Evolutionary conservation across 164 flowering plant genomes (phyloP).

Genomic region (Liquidambar formosana): DNA sequence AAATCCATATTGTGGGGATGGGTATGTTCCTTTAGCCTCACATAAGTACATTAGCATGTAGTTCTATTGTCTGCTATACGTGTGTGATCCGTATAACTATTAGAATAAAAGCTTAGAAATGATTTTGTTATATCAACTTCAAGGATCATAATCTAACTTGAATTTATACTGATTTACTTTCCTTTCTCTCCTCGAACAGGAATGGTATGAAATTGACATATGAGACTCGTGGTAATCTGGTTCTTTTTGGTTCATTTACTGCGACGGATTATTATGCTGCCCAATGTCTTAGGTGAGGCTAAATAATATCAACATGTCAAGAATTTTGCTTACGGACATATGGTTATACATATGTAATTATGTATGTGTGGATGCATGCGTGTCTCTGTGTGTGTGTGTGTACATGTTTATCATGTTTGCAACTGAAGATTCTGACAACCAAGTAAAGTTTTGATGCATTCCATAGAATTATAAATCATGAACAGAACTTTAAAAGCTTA

Average conservation of each 20-base stretch:
- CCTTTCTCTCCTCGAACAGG: constrained; percentile 34
- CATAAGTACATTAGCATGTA: neutral
- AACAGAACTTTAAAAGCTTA: too few relatives aligned
- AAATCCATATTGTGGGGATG: constrained; percentile 65
- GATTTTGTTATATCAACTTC: neutral
- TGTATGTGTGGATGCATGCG: too few relatives aligned
- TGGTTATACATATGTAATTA: neutral
- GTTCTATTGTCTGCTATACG: neutral
- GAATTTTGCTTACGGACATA: neutral
- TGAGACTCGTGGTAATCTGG: constrained; percentile 79
- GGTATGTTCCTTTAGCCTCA: constrained; percentile 46
- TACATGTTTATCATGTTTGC: neutral
- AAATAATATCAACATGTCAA: neutral
- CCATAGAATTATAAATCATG: too few relatives aligned
- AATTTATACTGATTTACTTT: neutral
- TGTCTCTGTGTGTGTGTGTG: too few relatives aligned
- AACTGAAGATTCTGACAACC: neutral
- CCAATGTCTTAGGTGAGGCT: constrained; percentile 76
- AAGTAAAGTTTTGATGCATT: neutral
- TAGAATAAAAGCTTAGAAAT: neutral
- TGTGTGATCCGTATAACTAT: neutral
- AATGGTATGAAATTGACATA: constrained; percentile 45
- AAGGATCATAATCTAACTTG: neutral
- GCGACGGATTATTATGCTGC: constrained; percentile 88
- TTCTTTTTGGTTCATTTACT: constrained; percentile 67